These are phyloP conservation scores for Naganishia onofrii DNA, from an alignment of 768 basidiomycete genomes.

Conservation along the genomic window DNA sequence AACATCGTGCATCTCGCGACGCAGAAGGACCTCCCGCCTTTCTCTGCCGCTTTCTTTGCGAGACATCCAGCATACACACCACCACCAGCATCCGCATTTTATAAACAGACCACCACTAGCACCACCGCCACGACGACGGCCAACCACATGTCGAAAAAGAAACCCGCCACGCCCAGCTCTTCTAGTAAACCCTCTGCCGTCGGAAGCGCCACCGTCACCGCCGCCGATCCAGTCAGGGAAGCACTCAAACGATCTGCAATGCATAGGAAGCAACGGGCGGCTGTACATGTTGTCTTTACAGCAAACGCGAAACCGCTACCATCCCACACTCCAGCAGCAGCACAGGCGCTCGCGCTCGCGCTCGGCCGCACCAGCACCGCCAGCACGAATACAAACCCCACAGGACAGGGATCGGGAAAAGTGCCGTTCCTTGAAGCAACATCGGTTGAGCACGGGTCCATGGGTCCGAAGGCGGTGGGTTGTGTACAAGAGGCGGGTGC, in stretches of 20 bases:
- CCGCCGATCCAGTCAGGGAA: not conserved
- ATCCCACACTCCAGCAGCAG: not conserved
- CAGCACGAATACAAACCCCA: too few relatives aligned
- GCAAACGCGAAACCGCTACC: not conserved
- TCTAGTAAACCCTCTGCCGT: not conserved
- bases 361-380: too few relatives aligned
- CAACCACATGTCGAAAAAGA: not conserved
- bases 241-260: not conserved
- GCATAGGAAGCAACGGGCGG: not conserved
- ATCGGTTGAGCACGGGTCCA: not conserved
- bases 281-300: not conserved
- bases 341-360: not conserved
- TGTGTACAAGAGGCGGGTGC: too few relatives aligned
- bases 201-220: not conserved
- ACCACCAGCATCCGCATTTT: not conserved
- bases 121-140: not conserved
- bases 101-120: not conserved
- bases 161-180: not conserved
- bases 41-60: not conserved
- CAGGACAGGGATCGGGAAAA: not conserved
- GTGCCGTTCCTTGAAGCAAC: not conserved
- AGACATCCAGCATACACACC: constrained; percentile 2
- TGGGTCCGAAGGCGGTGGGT: not conserved
- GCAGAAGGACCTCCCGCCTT: not conserved
- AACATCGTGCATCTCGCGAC: not conserved